Evolutionary conservation across 1,284 basidiomycete species (phyloP), one percentile per base, ranked within the genome.

Genomic region (Ustilago xerochloae): DNA sequence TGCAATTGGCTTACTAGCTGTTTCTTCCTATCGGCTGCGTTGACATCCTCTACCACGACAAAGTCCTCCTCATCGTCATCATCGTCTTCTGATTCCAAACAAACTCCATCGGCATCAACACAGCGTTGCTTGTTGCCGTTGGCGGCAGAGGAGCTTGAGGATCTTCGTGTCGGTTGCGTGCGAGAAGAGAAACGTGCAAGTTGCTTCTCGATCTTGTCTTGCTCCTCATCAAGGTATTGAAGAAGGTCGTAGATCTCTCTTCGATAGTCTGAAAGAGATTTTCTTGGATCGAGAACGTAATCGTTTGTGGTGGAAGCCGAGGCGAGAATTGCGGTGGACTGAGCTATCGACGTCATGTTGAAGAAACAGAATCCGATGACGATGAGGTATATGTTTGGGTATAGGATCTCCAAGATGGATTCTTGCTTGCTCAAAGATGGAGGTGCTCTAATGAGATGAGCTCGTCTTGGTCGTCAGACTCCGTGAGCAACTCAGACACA

Each of bases 161-260:
- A 22, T 16, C 56, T 52, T 33, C 46, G 47, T 43, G 57, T 38
- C 4, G 46, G 22, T 30, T 45, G 24, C 26, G 30, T 55, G 41
- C 29, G 43, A 7, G 56, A 35, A 5, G 52, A 39, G 28, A 64
- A 70, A 33, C 46, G 61, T 0, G 62, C 57, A 20, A 73, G 70
- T 9, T 63, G 53, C 51, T 63, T 58, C 7, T 73, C 70, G 45
- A 67, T 73, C 64, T 63, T 61, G 36, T 73, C 70, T 35, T 73
- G 70, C 53, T 73, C 60, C 13, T 73, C 70, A 47, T 73, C 70
- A 43, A 73, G 64, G 46, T 57, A 64, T 36, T 73, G 70, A 9
- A 73, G 57, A 28, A 73, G 46, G 33, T 73, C 64, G 54, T 73
- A 73, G 55, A 67, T 73, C 49, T 73, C 70, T 39, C 61, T 64